Evolutionary conservation across 2,329 filamentous ascomycete genomes (phyloP).

Genomic region (Pyrenochaeta sp.): DNA sequence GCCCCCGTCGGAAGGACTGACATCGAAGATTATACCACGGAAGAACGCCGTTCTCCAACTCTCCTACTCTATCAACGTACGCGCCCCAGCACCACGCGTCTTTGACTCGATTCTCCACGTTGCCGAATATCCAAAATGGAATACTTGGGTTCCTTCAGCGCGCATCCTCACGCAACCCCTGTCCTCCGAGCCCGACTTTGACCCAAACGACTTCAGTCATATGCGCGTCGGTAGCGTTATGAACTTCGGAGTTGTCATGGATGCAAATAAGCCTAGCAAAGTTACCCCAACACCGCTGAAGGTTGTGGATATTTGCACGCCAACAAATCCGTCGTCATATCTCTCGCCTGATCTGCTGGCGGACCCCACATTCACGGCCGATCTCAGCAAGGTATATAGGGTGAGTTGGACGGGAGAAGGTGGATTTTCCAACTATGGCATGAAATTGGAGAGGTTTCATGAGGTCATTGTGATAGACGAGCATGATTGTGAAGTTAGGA

Average conservation of each 20-base stretch:
- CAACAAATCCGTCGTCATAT: constrained; percentile 19
- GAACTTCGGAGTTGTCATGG: constrained; percentile 29
- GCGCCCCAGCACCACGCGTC: constrained; percentile 26
- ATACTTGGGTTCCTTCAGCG: constrained; percentile 27
- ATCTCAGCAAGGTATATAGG: constrained; percentile 26
- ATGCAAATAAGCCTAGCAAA: constrained; percentile 9
- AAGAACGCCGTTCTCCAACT: constrained; percentile 11
- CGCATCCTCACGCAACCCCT: constrained; percentile 15
- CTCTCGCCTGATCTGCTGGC: constrained; percentile 11
- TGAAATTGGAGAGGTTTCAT: constrained; percentile 26
- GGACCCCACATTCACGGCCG: constrained; percentile 21
- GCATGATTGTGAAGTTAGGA: constrained; percentile 27
- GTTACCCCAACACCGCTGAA: constrained; percentile 20
- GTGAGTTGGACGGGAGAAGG: constrained; percentile 29
- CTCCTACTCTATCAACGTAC: constrained; percentile 10
- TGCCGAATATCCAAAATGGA: constrained; percentile 26
- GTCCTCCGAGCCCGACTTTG: background rate
- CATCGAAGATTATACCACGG: constrained; percentile 16
- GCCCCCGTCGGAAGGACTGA: constrained; percentile 17
- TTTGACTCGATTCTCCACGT: constrained; percentile 24
- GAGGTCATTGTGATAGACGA: constrained; percentile 24
- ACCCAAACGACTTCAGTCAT: constrained; percentile 1
- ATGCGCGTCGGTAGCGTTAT: constrained; percentile 23
- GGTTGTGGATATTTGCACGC: constrained; percentile 29
- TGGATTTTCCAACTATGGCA: constrained; percentile 14